Base-by-base conservation (phyloP, 2,329 filamentous ascomycete genomes). In the Monascus ruber region DNA sequence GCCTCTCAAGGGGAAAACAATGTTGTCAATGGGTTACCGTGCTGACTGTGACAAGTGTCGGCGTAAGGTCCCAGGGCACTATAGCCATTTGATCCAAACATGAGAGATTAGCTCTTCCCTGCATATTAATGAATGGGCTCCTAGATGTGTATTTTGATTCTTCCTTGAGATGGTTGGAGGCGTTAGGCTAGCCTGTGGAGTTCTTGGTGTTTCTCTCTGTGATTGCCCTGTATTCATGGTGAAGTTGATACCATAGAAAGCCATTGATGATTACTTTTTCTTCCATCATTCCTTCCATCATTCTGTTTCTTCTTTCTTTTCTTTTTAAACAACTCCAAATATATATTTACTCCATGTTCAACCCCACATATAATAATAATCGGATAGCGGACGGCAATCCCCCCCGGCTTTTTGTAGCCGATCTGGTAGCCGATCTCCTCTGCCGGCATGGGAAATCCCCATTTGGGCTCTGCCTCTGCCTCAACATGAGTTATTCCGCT, bases 1-100 rank as follows among this genome's bases (percentile, higher is more conserved):
- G 17, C 17, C 17, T 17, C 17, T 35, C 24, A 51, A 49, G 34
- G 46, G 51, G 35, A 83, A 81, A 62, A 76, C 75, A 56, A 77
- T 73, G 44, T 81, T 87, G 58, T 83, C 81, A 51, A 85, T 87
- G 76, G 83, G 83, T 37, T 87, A 81, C 63, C 70, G 83, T 46
- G 73, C 79, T 8, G 83, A 85, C 59, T 88, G 83, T 56, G 82
- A 86, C 44, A 86, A 86, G 60, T 88, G 83, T 62, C 73, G 73
- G 34, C 70, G 75, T 55, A 83, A 79, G 55, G 80, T 85, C 5
- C 83, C 83, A 0, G 83, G 83, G 1, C 83, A 88, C 56, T 87
- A 85, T 55, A 86, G 83, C 53, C 83, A 88, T 60, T 85, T 87
- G 43, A 77, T 85, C 46, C 55, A 58, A 27, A 34, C 45, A 31